Conservation (phyloP, 208 protist species). For the Leptomonas seymouri region DNA sequence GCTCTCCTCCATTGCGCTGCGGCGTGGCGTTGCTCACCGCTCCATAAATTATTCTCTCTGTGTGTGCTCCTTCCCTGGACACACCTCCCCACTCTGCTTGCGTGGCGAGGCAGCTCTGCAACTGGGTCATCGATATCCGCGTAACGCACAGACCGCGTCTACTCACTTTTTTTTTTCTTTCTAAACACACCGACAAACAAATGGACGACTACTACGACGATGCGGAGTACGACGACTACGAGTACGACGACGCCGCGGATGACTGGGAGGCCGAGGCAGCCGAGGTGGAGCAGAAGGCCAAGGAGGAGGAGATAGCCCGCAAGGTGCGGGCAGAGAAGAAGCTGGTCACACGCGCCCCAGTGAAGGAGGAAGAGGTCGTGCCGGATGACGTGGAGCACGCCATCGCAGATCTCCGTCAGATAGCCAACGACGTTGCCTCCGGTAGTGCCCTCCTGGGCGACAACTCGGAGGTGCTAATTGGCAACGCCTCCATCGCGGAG, state of each 20-base stretch:
- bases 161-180: neutral
- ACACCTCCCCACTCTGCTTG: too few species aligned
- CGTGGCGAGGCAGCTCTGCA: too few species aligned
- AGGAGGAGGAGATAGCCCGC: constrained; percentile 51
- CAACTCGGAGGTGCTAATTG: constrained; percentile 37
- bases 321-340: constrained; percentile 64
- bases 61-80: too few species aligned
- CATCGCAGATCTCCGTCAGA: constrained; percentile 59
- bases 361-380: constrained; percentile 54
- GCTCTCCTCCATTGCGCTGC: too few species aligned
- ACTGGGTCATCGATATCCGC: too few species aligned
- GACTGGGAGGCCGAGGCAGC: constrained; percentile 85
- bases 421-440: constrained; percentile 51
- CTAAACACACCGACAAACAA: neutral
- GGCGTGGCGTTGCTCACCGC: too few species aligned
- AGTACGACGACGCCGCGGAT: constrained; percentile 83
- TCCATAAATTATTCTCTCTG: too few species aligned
- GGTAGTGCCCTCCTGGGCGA: constrained; percentile 38
- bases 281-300: constrained; percentile 60
- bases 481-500: constrained; percentile 39
- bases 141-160: too few species aligned
- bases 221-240: constrained; percentile 44
- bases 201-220: constrained; percentile 58
- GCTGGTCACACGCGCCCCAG: constrained; percentile 57
- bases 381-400: constrained; percentile 54